Conservation (phyloP, 129 eudicot genomes). For the Chrysanthemum seticuspe region DNA sequence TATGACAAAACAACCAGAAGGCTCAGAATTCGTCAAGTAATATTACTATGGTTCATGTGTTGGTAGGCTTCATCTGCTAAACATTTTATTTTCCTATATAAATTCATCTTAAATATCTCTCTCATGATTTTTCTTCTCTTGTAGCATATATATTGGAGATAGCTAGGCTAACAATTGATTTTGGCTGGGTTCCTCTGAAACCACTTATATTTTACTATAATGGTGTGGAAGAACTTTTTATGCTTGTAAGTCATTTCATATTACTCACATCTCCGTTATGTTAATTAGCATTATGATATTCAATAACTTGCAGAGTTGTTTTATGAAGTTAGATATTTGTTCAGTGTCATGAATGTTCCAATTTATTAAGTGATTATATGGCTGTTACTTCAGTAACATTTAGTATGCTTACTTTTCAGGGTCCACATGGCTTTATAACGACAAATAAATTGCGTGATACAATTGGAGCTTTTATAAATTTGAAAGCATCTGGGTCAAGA, state of each 20-base stretch:
- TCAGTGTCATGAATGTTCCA: background rate
- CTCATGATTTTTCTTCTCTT: constrained; percentile 5
- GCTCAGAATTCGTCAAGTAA: too few relatives aligned
- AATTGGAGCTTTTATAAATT: constrained; percentile 85
- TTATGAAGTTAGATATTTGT: constrained; percentile 6
- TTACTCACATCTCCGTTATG: background rate
- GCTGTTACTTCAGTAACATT: background rate
- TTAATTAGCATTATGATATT: background rate
- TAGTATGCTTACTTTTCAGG: constrained; percentile 50
- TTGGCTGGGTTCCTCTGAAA: constrained; percentile 83
- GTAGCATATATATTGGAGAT: constrained; percentile 91
- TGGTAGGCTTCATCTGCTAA: constrained; percentile 50
- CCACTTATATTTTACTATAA: constrained; percentile 90
- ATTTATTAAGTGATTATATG: constrained; percentile 3
- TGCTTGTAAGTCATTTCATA: constrained; percentile 62
- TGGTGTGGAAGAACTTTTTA: constrained; percentile 97
- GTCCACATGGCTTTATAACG: constrained; percentile 98
- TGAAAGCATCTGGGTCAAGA: constrained; percentile 94
- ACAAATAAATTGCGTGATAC: constrained; percentile 88
- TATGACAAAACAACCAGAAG: too few relatives aligned
- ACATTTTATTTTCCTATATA: too few relatives aligned
- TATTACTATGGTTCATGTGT: constrained; percentile 72
- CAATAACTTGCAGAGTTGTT: background rate
- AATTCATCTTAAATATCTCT: background rate
- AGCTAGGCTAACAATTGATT: constrained; percentile 84